Conservation (phyloP, 2,329 filamentous ascomycete genomes). For the Pseudopyricularia javanii region DNA sequence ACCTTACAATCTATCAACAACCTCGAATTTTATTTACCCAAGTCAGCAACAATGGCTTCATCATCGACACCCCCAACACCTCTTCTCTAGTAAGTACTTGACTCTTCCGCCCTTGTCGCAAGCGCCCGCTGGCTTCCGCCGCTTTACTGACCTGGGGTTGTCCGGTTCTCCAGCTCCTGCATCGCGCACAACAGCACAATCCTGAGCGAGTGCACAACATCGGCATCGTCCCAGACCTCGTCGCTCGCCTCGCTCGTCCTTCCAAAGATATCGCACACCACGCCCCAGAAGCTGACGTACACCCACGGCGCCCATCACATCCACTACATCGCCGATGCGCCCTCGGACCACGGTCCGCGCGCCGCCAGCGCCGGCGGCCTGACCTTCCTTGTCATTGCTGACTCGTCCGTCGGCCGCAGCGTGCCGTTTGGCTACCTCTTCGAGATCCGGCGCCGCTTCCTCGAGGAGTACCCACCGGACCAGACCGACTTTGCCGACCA, state of each 20-base stretch:
- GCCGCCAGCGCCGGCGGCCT: conserved; percentile 62
- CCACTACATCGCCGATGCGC: conserved; percentile 84
- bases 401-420: conserved; percentile 68
- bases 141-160: not conserved
- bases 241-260: conserved; percentile 88
- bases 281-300: conserved; percentile 82
- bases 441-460: conserved; percentile 81
- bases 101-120: not conserved
- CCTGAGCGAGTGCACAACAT: conserved; percentile 81
- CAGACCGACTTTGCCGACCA: conserved; percentile 63
- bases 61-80: conserved; percentile 56
- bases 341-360: conserved; percentile 44
- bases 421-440: conserved; percentile 88
- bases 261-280: conserved; percentile 77
- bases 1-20: not conserved
- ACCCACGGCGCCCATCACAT: conserved; percentile 86
- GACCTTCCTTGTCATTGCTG: conserved; percentile 83
- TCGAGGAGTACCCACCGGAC: conserved; percentile 53
- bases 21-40: not conserved
- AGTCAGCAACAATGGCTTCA: conserved; percentile 47
- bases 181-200: conserved; percentile 91
- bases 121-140: no score
- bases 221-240: conserved; percentile 67
- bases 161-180: conserved; percentile 53
- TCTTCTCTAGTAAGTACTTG: conserved; percentile 53